Percentiles rank a stretch among this genome's conserved stretches.
phyloP scores from a whole-genome alignment of 164 flowering plant species.

The Vitis amurensis region DNA sequence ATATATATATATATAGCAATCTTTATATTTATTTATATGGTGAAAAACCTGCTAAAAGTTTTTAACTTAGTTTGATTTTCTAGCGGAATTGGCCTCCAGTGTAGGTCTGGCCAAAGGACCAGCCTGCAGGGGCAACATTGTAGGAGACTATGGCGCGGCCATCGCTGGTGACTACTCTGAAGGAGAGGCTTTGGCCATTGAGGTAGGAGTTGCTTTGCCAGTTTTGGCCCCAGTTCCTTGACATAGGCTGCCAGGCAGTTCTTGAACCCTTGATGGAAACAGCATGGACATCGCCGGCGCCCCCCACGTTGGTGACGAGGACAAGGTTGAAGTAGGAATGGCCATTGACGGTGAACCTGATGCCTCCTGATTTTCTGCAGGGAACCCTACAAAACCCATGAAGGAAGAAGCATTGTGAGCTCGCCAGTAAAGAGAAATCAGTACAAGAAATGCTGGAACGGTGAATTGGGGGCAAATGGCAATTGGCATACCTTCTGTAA shows the following conservation, averaged over 20 bases:
- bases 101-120: constrained; percentile 75
- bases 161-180: constrained; percentile 59
- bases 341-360: constrained; percentile 76
- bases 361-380: constrained; percentile 64
- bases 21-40: neutral
- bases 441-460: neutral
- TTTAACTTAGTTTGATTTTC: neutral
- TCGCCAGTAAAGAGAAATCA: neutral
- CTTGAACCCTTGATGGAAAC: constrained; percentile 69
- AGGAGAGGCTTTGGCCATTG: constrained; percentile 72
- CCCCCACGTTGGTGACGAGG: constrained; percentile 68
- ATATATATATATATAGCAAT: too few relatives aligned
- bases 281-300: constrained; percentile 67
- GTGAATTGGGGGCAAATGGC: too few relatives aligned
- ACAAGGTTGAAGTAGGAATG: constrained; percentile 77
- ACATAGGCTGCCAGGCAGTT: constrained; percentile 65
- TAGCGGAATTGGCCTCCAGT: constrained; percentile 53
- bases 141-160: constrained; percentile 50
- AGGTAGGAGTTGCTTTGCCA: constrained; percentile 71
- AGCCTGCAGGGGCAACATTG: constrained; percentile 60
- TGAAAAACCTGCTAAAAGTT: neutral
- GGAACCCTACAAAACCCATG: constrained; percentile 42
- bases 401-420: neutral
- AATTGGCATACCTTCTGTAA: constrained; percentile 49
- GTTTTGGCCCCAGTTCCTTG: constrained; percentile 78